A percentile compares a stretch with the other conserved stretches of the same genome.
Conservation (phyloP, 2,329 filamentous ascomycete genomes). For the Epichloe scottii region DNA sequence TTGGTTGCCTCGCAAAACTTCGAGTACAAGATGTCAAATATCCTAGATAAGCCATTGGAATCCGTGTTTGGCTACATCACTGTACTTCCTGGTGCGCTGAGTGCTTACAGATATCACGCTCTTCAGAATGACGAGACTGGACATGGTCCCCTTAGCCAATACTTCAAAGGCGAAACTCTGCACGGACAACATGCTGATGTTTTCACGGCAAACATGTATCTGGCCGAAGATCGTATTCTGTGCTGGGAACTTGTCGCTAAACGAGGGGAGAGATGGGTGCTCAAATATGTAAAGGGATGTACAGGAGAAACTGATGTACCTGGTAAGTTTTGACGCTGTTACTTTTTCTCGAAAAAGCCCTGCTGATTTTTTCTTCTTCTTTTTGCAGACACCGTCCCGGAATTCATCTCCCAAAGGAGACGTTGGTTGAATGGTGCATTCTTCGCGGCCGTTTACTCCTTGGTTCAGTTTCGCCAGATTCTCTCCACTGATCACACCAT, state of each 20-base stretch:
- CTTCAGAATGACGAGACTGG: conserved; percentile 94
- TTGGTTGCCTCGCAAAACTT: conserved; percentile 97
- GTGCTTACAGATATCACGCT: conserved; percentile 90
- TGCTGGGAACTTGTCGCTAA: conserved; percentile 96
- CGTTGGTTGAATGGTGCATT: conserved; percentile 98
- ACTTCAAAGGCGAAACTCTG: conserved; percentile 97
- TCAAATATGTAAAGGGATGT: conserved; percentile 95
- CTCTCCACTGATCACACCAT: conserved; percentile 88
- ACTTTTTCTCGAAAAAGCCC: neutral
- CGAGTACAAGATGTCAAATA: conserved; percentile 99
- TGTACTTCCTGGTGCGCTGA: conserved; percentile 85
- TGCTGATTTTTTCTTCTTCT: neutral
- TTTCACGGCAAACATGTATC: conserved; percentile 94
- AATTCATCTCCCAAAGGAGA: conserved; percentile 92
- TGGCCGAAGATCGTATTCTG: conserved; percentile 79
- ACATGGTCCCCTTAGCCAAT: conserved; percentile 89
- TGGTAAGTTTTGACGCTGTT: conserved; percentile 45
- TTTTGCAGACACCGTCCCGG: conserved; percentile 66
- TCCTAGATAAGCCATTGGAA: conserved; percentile 92
- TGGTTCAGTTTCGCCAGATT: conserved; percentile 88
- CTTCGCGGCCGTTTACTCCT: conserved; percentile 94
- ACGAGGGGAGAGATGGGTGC: conserved; percentile 84
- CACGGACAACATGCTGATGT: conserved; percentile 94
- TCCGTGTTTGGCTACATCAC: conserved; percentile 98
- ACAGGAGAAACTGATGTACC: conserved; percentile 97